phyloP scores from a whole-genome alignment of 192 early-diverging fungal species.

The Coemansia sp. region DNA sequence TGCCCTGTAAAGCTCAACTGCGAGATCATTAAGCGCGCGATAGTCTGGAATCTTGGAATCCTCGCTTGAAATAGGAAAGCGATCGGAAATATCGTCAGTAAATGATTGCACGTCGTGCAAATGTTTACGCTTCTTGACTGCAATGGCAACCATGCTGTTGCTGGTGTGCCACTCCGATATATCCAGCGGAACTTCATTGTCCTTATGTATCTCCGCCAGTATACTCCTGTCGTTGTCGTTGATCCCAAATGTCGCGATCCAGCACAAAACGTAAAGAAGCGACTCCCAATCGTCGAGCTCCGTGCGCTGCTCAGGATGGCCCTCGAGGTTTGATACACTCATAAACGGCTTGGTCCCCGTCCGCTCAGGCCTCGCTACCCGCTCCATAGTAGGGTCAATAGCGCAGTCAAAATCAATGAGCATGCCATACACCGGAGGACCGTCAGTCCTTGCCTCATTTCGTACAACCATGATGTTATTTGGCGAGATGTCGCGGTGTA shows the following conservation, averaged over 20 bases:
- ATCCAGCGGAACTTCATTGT: background rate
- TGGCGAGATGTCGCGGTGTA: conserved; percentile 30
- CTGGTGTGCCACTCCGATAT: background rate
- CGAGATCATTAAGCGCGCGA: background rate
- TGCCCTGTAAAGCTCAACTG: background rate
- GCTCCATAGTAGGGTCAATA: background rate
- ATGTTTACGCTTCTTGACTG: background rate
- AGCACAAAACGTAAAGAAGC: conserved; percentile 32
- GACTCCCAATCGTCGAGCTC: conserved; percentile 42
- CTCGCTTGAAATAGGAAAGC: background rate
- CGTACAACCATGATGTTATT: conserved; percentile 35
- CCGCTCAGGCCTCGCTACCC: background rate
- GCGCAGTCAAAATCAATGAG: conserved; percentile 34
- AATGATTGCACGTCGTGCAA: background rate
- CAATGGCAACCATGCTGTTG: background rate
- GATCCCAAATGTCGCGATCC: conserved; percentile 23
- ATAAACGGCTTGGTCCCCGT: conserved; percentile 36
- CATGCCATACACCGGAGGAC: conserved; percentile 12
- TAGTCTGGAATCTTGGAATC: background rate
- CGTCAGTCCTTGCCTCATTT: background rate
- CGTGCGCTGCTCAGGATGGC: background rate
- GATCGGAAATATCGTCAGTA: background rate
- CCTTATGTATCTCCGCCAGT: background rate
- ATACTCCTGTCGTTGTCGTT: background rate
- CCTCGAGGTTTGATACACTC: conserved; percentile 29